phyloP scores from a whole-genome alignment of 108 stramenopile species.

The Fistulifera pelliculosa region DNA sequence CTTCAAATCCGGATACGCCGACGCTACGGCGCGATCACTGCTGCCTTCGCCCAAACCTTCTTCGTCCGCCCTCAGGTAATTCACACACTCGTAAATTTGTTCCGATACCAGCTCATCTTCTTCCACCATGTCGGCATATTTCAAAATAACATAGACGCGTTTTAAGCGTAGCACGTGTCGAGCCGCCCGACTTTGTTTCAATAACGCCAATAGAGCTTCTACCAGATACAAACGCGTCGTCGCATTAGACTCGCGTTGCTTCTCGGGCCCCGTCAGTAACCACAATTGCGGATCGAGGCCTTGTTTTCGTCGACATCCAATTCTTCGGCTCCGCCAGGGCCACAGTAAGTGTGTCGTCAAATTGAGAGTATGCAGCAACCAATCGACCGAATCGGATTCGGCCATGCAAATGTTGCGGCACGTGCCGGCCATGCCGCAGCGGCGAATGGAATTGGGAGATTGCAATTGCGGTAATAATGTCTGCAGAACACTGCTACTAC shows the following conservation, averaged over 20 bases:
- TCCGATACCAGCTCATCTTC: constrained; percentile 76
- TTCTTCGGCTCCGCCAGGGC: constrained; percentile 81
- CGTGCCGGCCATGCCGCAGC: constrained; percentile 73
- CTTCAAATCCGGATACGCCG: constrained; percentile 2
- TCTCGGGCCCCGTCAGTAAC: constrained; percentile 65
- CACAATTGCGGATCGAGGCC: constrained; percentile 83
- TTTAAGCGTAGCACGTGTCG: constrained; percentile 56
- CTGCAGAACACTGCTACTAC: constrained; percentile 38
- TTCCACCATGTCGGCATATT: constrained; percentile 79
- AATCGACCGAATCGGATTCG: constrained; percentile 71
- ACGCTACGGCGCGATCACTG: constrained; percentile 45
- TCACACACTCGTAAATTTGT: constrained; percentile 76
- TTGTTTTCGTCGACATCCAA: constrained; percentile 68
- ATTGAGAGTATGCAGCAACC: constrained; percentile 66
- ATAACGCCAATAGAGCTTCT: constrained; percentile 61
- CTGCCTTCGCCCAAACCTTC: constrained; percentile 76
- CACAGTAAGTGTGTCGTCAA: constrained; percentile 40
- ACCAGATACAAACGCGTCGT: constrained; percentile 49
- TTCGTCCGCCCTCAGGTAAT: constrained; percentile 80
- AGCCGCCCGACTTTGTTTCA: constrained; percentile 55
- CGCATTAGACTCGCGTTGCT: constrained; percentile 60
- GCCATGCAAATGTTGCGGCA: constrained; percentile 75
- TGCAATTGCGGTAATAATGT: constrained; percentile 42
- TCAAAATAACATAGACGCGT: constrained; percentile 66
- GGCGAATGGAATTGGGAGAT: constrained; percentile 58